A percentile compares a stretch with the other conserved stretches of the same genome.
Evolutionary conservation across 257 asterid genomes (phyloP).

Genomic region (Nicotiana noctiflora): DNA sequence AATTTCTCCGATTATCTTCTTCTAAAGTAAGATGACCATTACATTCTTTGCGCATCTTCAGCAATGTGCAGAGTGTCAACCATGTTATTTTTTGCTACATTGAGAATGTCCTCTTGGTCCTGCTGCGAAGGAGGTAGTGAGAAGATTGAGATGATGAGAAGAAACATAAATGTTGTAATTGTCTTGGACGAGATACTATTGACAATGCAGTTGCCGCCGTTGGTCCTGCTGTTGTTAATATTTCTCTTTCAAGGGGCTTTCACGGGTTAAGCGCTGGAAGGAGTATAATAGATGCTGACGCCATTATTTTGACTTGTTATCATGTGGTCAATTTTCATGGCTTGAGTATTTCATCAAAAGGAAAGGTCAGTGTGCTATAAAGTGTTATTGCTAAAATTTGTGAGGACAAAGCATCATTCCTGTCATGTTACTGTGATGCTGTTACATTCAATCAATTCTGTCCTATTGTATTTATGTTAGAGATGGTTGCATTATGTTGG

Average conservation of each 20-base stretch:
- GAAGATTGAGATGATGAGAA: slow-evolving; percentile 32
- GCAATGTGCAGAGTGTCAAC: no score
- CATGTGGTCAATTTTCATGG: slow-evolving; percentile 63
- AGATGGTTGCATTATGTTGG: neutral
- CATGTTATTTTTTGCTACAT: no score
- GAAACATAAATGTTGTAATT: slow-evolving; percentile 44
- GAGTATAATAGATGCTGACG: slow-evolving; percentile 67
- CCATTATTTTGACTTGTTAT: slow-evolving; percentile 88
- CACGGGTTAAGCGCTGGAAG: slow-evolving; percentile 46
- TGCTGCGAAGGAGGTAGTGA: slow-evolving; percentile 20
- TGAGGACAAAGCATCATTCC: neutral
- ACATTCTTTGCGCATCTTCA: no score
- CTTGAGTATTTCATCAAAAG: slow-evolving; percentile 44
- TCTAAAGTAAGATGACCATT: no score
- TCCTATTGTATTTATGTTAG: neutral
- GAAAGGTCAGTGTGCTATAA: slow-evolving; percentile 35
- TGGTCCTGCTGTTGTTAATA: slow-evolving; percentile 86
- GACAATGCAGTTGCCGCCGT: slow-evolving; percentile 77
- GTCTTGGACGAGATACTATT: slow-evolving; percentile 70
- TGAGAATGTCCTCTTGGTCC: no score
- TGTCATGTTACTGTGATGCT: neutral
- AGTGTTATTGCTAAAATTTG: neutral
- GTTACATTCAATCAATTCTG: neutral
- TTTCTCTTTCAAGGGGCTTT: slow-evolving; percentile 64
- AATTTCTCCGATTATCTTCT: no score